phyloP scores from a whole-genome alignment of 805 yeast species.

The Yarrowia hollandica region DNA sequence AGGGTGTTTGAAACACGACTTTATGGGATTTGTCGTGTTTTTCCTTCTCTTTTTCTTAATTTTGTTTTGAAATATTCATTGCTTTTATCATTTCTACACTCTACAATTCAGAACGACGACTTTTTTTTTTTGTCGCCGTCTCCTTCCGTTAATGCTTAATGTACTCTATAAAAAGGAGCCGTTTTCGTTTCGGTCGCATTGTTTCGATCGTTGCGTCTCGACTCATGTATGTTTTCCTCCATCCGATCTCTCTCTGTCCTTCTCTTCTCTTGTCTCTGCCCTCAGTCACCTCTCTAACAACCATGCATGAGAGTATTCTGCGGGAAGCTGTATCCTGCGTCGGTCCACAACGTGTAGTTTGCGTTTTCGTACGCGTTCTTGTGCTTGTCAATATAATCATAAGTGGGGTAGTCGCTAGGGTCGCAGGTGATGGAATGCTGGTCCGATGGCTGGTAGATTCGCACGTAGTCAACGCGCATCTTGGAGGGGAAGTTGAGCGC shows the following conservation, averaged over 20 bases:
- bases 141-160: constrained; percentile 25
- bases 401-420: constrained; percentile 81
- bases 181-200: too few species aligned
- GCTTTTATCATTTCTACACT: too few species aligned
- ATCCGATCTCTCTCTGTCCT: too few species aligned
- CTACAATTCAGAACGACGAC: too few species aligned
- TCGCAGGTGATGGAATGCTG: constrained; percentile 72
- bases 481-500: constrained; percentile 70
- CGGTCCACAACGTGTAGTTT: constrained; percentile 73
- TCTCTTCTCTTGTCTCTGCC: too few species aligned
- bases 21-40: too few species aligned
- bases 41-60: too few species aligned
- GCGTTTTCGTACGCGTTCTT: constrained; percentile 63
- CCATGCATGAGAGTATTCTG: constrained; percentile 56
- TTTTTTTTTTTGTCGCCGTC: too few species aligned
- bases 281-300: constrained; percentile 17
- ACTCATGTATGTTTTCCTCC: constrained; percentile 8
- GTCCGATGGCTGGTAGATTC: constrained; percentile 84
- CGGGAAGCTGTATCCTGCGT: constrained; percentile 72
- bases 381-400: constrained; percentile 75
- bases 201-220: too few species aligned
- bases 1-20: too few species aligned
- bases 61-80: too few species aligned
- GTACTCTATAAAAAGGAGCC: constrained; percentile 26
- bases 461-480: constrained; percentile 78